Evolutionary conservation across 2,329 filamentous ascomycete species (phyloP).

Genomic region (Pseudocercospora vitis): DNA sequence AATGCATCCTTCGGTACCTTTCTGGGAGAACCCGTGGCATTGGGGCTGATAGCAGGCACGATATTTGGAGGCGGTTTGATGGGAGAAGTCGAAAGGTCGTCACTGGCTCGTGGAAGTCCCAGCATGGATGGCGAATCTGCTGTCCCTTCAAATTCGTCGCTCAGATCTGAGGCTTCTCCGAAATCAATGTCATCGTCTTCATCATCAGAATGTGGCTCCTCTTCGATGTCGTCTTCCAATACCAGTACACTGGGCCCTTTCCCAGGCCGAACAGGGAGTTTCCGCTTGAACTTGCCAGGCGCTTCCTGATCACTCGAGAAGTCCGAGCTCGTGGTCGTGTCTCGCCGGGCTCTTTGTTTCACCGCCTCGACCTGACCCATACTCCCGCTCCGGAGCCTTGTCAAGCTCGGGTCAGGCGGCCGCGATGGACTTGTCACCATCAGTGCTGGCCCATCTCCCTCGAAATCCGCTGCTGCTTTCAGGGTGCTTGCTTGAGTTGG

Average conservation of each 20-base stretch:
- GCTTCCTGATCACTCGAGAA: slow-evolving; percentile 80
- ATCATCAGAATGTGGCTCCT: slow-evolving; percentile 40
- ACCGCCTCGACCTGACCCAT: slow-evolving; percentile 67
- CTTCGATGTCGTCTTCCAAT: slow-evolving; percentile 29
- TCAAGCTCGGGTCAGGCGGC: slow-evolving; percentile 38
- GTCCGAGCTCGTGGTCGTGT: slow-evolving; percentile 79
- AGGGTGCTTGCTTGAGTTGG: slow-evolving; percentile 21
- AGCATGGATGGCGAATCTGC: slow-evolving; percentile 72
- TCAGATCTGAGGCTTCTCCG: slow-evolving; percentile 41
- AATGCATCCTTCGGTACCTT: slow-evolving; percentile 60
- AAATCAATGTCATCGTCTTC: slow-evolving; percentile 42
- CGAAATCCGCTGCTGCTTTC: slow-evolving; percentile 17
- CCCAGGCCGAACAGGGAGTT: slow-evolving; percentile 55
- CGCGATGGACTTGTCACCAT: slow-evolving; percentile 51
- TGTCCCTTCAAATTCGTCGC: slow-evolving; percentile 59
- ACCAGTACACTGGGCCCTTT: slow-evolving; percentile 46
- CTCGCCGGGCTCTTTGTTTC: slow-evolving; percentile 65
- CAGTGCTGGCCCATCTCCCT: slow-evolving; percentile 30
- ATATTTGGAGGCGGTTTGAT: slow-evolving; percentile 46
- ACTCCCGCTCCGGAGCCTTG: slow-evolving; percentile 62
- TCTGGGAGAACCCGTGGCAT: slow-evolving; percentile 57
- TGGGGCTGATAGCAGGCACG: slow-evolving; percentile 42
- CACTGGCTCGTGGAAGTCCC: slow-evolving; percentile 57
- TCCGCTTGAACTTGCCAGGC: slow-evolving; percentile 60
- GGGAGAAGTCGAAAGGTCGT: slow-evolving; percentile 51